phyloP scores from a whole-genome alignment of 2,329 filamentous ascomycete species.

The Akanthomyces dipterigenus region DNA sequence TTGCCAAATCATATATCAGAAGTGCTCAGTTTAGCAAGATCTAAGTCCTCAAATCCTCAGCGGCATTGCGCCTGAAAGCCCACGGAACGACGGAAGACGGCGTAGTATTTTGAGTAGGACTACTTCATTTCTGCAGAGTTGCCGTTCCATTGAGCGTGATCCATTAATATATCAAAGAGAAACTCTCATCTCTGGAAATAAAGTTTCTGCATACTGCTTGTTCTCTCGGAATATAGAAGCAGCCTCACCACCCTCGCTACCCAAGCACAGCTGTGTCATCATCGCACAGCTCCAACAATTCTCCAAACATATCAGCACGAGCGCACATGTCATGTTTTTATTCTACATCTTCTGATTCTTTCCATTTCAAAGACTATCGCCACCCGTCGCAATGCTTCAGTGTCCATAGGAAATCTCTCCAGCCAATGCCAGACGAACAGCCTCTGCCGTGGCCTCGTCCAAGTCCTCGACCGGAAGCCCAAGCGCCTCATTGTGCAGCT shows the following conservation, averaged over 20 bases:
- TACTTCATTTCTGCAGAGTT: not conserved
- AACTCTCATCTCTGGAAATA: too few relatives aligned
- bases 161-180: too few relatives aligned
- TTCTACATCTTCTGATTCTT: not conserved
- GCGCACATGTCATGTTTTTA: not conserved
- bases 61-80: too few relatives aligned
- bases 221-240: not conserved
- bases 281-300: not conserved
- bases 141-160: too few relatives aligned
- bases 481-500: constrained; percentile 40
- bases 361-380: not conserved
- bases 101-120: not conserved
- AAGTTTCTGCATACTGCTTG: not conserved
- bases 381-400: constrained; percentile 13
- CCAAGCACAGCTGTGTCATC: not conserved
- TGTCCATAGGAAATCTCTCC: not conserved
- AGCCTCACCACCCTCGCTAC: not conserved
- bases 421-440: not conserved
- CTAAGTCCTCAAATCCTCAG: too few relatives aligned
- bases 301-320: not conserved
- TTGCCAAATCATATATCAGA: too few relatives aligned
- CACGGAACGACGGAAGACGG: not conserved
- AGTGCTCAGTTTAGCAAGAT: too few relatives aligned
- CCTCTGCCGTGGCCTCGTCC: constrained; percentile 41
- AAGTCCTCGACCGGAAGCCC: constrained; percentile 47